These are phyloP conservation scores for Collybia sp. DNA, from an alignment of 768 basidiomycete species.

Conservation along the genomic window DNA sequence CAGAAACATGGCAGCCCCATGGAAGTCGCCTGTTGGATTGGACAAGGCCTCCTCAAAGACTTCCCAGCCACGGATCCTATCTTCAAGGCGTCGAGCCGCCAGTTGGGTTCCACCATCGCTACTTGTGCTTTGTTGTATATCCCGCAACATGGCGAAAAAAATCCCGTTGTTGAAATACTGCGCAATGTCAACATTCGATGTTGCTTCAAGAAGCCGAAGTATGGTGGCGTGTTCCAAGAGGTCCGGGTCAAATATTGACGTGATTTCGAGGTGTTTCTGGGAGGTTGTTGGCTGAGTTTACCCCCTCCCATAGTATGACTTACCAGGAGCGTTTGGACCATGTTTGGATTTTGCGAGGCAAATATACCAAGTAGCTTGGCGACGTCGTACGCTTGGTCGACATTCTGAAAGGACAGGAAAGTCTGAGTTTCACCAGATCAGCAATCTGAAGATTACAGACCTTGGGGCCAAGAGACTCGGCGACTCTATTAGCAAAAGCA, in stretches of 20 bases:
- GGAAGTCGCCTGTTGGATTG: conserved; percentile 48
- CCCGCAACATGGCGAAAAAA: conserved; percentile 37
- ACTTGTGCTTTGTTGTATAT: conserved; percentile 31
- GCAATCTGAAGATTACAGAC: conserved; percentile 28
- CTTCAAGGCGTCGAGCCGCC: conserved; percentile 41
- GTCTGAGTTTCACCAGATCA: neutral
- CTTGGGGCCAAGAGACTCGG: conserved; percentile 51
- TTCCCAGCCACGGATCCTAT: conserved; percentile 55
- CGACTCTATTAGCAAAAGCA: conserved; percentile 51
- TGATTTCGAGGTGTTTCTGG: conserved; percentile 56
- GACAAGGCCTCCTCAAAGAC: conserved; percentile 57
- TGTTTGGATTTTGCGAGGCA: conserved; percentile 61
- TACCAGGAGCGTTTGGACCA: conserved; percentile 44
- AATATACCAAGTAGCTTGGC: conserved; percentile 59
- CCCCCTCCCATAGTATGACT: conserved; percentile 8
- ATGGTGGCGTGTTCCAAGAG: conserved; percentile 53
- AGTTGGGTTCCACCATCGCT: conserved; percentile 34
- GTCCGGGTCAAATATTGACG: conserved; percentile 46
- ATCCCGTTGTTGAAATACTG: conserved; percentile 38
- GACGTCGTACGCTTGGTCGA: conserved; percentile 53
- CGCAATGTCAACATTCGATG: conserved; percentile 62
- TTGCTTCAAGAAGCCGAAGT: conserved; percentile 56
- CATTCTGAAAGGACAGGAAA: conserved; percentile 29
- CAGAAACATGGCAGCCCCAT: conserved; percentile 42
- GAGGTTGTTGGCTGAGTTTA: neutral